Conservation (phyloP, 495 filamentous ascomycete genomes). For the Glarea lozoyensis region DNA sequence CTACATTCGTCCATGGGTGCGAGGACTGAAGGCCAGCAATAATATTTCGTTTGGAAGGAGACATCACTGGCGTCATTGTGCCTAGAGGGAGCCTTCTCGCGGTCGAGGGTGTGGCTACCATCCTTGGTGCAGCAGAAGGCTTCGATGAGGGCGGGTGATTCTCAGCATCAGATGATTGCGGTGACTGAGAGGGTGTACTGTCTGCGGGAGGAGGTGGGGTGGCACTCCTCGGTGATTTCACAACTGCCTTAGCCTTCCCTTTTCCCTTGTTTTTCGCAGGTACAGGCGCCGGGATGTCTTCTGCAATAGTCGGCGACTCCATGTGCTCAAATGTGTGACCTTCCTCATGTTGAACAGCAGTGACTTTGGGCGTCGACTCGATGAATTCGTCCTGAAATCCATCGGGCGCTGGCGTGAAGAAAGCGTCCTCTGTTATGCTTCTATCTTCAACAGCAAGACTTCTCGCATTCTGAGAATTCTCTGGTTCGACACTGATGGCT, state of each 20-base stretch:
- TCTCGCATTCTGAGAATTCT: conserved; percentile 2
- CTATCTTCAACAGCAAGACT: conserved; percentile 8
- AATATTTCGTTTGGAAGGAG: conserved; percentile 57
- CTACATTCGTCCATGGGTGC: conserved; percentile 62
- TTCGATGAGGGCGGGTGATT: conserved; percentile 64
- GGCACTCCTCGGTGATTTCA: conserved; percentile 4
- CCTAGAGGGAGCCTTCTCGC: conserved; percentile 38
- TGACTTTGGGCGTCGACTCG: background rate
- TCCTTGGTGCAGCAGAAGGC: conserved; percentile 26
- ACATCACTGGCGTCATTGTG: conserved; percentile 45
- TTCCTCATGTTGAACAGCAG: too few relatives aligned
- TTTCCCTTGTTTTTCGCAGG: conserved; percentile 8
- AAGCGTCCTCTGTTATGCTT: conserved; percentile 10
- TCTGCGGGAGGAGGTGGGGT: conserved; percentile 17
- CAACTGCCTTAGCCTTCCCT: conserved; percentile 1
- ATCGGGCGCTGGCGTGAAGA: conserved; percentile 8
- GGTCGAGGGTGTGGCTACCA: conserved; percentile 20
- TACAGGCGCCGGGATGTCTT: too few relatives aligned
- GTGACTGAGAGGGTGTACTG: conserved; percentile 47
- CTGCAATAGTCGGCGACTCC: too few relatives aligned
- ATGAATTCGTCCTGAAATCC: background rate
- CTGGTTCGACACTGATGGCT: background rate
- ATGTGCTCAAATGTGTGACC: too few relatives aligned
- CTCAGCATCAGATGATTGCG: conserved; percentile 73
- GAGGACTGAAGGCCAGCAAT: conserved; percentile 48